Evolutionary conservation across 768 basidiomycete genomes (phyloP), one percentile per base, ranked within the genome.

Genomic region (Mycena leptocephala): DNA sequence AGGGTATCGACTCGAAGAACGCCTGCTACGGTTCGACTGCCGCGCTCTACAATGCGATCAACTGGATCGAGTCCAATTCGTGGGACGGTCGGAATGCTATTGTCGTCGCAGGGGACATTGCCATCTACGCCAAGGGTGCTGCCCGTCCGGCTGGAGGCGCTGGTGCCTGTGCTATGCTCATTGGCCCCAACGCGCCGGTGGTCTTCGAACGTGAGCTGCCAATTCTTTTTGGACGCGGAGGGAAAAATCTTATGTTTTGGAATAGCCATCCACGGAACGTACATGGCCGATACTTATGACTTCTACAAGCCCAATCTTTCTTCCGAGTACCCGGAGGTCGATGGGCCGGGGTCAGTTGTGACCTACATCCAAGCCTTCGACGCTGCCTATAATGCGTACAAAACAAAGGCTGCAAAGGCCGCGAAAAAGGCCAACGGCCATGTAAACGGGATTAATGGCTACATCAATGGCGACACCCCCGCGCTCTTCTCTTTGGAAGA

Each of bases 21-120:
- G 98, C 98, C n/a, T 99, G 98, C 89, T 99, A 99, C 82, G 98
- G 98, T 37, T 97, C 96, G 46, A 99, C 98, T 28, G 98, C 98
- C 58, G 98, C 98, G 6, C 92, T 99, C 68, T 99, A 99, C 93
- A 99, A 99, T 86, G 95, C 96, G 62, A 89, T 98, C 83, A 99
- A 99, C 90, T 99, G 98, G 98, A 88, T 99, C 73, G 98, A 99
- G 85, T 95, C 94, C 41, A 93, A 92, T 62, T 96, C 95, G 7
- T 99, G 98, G 98, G 98, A 99, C 80, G 98, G 98, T 64, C 92
- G 98, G 69, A 96, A 98, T 83, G 98, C 98, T 16, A 97, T 99
- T 76, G 97, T 99, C 76, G 97, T 99, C 62, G 93, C 92, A 35
- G 98, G 97, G 75, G 98, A 99, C 82, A 99, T 99, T 82, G 98